These are phyloP conservation scores for Penicillium sclerotiorum DNA, from an alignment of 2,329 filamentous ascomycete genomes.

Conservation along the genomic window DNA sequence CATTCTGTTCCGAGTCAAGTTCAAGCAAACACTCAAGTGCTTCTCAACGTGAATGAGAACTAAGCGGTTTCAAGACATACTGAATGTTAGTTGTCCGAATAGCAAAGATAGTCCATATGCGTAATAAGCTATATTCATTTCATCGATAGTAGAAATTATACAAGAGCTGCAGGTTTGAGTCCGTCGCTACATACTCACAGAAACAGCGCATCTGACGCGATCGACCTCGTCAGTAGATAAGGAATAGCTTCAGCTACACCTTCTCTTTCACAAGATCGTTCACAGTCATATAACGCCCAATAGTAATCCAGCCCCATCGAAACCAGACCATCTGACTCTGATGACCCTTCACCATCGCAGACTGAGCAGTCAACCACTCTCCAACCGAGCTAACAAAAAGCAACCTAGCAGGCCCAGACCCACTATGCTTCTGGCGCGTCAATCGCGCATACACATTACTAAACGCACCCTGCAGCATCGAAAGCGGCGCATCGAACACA, in stretches of 20 bases:
- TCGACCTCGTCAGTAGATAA: no score
- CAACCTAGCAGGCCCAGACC: slow-evolving; percentile 54
- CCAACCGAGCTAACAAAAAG: slow-evolving; percentile 71
- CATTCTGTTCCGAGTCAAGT: no score
- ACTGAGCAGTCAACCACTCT: slow-evolving; percentile 69
- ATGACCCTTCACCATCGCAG: slow-evolving; percentile 87
- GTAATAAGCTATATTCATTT: no score
- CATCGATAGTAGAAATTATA: no score
- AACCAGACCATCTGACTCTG: slow-evolving; percentile 99
- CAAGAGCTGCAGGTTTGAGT: no score
- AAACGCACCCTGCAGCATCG: slow-evolving; percentile 61
- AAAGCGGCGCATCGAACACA: slow-evolving; percentile 74
- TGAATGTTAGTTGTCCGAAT: no score
- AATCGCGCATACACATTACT: slow-evolving; percentile 29
- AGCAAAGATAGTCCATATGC: no score
- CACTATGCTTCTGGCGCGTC: slow-evolving; percentile 11
- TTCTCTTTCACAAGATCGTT: slow-evolving; percentile 77
- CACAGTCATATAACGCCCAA: slow-evolving; percentile 92
- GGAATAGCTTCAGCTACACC: slow-evolving; percentile 36
- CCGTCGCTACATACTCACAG: no score
- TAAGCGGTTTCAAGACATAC: no score
- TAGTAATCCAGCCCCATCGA: slow-evolving; percentile 87
- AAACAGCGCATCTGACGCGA: no score
- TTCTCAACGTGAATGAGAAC: no score
- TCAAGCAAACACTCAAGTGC: no score